A percentile compares a stretch with the other conserved stretches of the same genome.
phyloP scores from a whole-genome alignment of 75 land plant species.

The Selaginella tamariscina region DNA sequence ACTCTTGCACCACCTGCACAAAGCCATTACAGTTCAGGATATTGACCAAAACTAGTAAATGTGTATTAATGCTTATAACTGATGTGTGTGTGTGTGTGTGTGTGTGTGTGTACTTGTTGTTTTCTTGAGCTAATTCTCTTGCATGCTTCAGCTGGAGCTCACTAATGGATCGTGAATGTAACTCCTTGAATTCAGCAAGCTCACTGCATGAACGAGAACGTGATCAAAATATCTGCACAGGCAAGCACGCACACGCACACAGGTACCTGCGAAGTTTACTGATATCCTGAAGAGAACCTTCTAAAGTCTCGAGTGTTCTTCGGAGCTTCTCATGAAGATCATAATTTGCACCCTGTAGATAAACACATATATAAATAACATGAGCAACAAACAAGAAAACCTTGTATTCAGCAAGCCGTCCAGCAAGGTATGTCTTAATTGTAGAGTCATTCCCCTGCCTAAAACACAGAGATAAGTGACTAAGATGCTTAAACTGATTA shows the following conservation, averaged over 20 bases:
- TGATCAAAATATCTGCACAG: neutral
- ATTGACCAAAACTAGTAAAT: no score
- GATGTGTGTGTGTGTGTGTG: no score
- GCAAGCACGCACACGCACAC: no score
- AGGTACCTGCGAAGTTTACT: slow-evolving; percentile 18
- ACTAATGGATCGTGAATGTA: neutral
- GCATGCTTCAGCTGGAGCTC: neutral
- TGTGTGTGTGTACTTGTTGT: no score
- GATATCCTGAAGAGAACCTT: slow-evolving; percentile 18
- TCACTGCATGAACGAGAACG: neutral
- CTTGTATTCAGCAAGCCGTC: slow-evolving; percentile 35
- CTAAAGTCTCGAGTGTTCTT: slow-evolving; percentile 26
- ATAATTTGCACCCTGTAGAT: slow-evolving; percentile 24
- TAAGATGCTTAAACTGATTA: slow-evolving; percentile 37
- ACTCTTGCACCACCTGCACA: slow-evolving; percentile 27
- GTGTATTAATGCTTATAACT: no score
- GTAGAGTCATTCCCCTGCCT: slow-evolving; percentile 38
- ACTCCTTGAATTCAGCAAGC: neutral
- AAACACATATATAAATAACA: neutral
- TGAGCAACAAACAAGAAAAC: slow-evolving; percentile 12
- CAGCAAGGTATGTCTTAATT: slow-evolving; percentile 33
- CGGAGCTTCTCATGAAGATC: slow-evolving; percentile 36
- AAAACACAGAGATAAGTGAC: slow-evolving; percentile 34
- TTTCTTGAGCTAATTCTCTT: neutral
- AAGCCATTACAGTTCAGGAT: no score